Evolutionary conservation across 495 filamentous ascomycete species (phyloP), one percentile per base, ranked within the genome.

Genomic region (Penicillium goetzii): DNA sequence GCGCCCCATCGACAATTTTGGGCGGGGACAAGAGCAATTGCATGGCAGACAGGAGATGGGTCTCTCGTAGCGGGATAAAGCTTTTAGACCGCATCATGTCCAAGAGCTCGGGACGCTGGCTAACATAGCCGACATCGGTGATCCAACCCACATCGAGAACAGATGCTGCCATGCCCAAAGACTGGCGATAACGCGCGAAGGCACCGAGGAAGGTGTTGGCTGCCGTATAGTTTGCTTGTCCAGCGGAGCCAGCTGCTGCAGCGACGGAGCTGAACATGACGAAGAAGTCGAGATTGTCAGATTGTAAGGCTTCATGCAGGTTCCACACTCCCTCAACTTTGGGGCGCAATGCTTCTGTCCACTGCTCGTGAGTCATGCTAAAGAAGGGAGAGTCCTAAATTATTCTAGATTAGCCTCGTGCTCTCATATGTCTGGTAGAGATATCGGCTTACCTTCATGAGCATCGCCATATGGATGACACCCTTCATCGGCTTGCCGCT

Each of bases 401-500:
- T 6, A 52, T 32, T 2, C 3, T 17, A 15, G 1, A 32, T 52
- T 0, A 52, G 49, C 12, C 25, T 17, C 21, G 49, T 17, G 0
- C 49, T 52, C 14, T 52, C 0, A 6, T 26, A 52, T 1, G 25
- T 1, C 1, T 52, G 25, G 1, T 1, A 12, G 49, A 52, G 49
- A 51, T 32, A 26, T 0, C 4, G 21, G 25, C 26, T 32, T 52
- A 56, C 53, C 53, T 38, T 56, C 32, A 52, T 52, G 53, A 56
- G 32, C 53, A 81, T 76, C 0, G 77, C 67, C 47, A 69, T 57
- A 26, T 80, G 76, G 11, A 80, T 60, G 10, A 81, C 65, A 17
- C 79, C 77, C 9, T 57, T 65, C 8, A 80, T 15, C 9, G 71
- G 60, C 43, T 43, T 50, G 21, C 45, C 3, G 59, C 61, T 47